Percentiles rank a stretch among this genome's conserved stretches.
These are phyloP conservation scores for Zygosaccharomyces kombuchaensis DNA, from an alignment of 805 yeast species.

Conservation along the genomic window DNA sequence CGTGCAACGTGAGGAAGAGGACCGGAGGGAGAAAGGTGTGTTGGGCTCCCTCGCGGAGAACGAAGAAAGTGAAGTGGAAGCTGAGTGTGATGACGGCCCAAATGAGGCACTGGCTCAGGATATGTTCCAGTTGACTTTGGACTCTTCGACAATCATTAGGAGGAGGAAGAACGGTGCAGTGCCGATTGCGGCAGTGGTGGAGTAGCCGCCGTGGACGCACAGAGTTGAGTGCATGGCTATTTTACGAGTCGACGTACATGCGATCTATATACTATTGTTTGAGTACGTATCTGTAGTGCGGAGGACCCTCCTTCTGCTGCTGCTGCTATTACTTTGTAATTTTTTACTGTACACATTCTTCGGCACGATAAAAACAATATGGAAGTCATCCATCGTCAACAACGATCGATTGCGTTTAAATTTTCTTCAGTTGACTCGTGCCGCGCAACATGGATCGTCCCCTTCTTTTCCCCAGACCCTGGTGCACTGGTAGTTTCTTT, in stretches of 20 bases:
- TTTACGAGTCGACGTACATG: neutral
- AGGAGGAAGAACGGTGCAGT: conserved; percentile 36
- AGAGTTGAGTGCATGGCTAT: neutral
- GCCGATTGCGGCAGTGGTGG: conserved; percentile 12
- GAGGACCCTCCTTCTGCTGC: too few relatives aligned
- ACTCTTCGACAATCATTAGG: conserved; percentile 39
- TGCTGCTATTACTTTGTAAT: too few relatives aligned
- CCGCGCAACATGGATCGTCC: too few relatives aligned
- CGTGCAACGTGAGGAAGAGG: conserved; percentile 76
- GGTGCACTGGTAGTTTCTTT: too few relatives aligned
- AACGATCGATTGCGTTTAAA: too few relatives aligned
- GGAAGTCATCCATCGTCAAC: too few relatives aligned
- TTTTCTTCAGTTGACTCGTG: too few relatives aligned
- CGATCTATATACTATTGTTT: neutral
- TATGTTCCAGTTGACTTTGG: conserved; percentile 36
- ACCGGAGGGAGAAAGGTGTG: conserved; percentile 25
- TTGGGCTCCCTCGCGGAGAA: conserved; percentile 32
- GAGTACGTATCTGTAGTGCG: too few relatives aligned
- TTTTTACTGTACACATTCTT: too few relatives aligned
- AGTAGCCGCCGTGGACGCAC: neutral
- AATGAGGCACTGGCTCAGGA: conserved; percentile 20
- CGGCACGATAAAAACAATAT: too few relatives aligned
- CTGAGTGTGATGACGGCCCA: conserved; percentile 6
- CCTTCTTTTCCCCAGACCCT: too few relatives aligned
- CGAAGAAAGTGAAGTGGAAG: conserved; percentile 30